phyloP scores from a whole-genome alignment of 2,329 filamentous ascomycete species.

The Phialemoniopsis sp. region DNA sequence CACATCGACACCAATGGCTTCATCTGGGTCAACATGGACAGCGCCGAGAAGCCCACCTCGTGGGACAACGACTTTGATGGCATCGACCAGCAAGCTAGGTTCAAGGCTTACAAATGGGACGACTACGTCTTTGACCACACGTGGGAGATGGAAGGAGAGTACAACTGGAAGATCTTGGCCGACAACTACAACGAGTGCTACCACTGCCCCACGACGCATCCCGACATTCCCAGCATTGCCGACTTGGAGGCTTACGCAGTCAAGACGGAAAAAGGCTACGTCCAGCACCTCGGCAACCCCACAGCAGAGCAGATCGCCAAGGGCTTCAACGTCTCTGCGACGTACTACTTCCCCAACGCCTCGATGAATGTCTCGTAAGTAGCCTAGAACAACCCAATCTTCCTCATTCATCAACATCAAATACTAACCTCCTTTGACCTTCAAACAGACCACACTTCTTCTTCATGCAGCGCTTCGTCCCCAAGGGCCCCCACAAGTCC shows the following conservation, averaged over 20 bases:
- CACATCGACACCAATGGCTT: slow-evolving; percentile 50
- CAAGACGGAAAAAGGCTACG: slow-evolving; percentile 40
- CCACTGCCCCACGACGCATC: slow-evolving; percentile 56
- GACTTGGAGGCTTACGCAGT: slow-evolving; percentile 53
- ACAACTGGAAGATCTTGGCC: slow-evolving; percentile 57
- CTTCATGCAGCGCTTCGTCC: slow-evolving; percentile 60
- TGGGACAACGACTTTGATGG: slow-evolving; percentile 50
- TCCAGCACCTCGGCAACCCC: slow-evolving; percentile 44
- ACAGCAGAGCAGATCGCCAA: slow-evolving; percentile 41
- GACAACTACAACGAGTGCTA: slow-evolving; percentile 68
- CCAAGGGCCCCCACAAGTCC: slow-evolving; percentile 42
- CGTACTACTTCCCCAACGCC: slow-evolving; percentile 47
- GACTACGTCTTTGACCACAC: slow-evolving; percentile 53
- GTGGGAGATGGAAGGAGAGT: slow-evolving; percentile 52
- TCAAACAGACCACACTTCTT: slow-evolving; percentile 52
- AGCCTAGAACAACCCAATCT: slow-evolving; percentile 2
- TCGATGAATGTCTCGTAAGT: slow-evolving; percentile 47
- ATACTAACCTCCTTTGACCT: not conserved
- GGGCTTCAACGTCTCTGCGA: slow-evolving; percentile 39
- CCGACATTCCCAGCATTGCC: slow-evolving; percentile 51
- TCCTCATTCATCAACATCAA: too few relatives aligned
- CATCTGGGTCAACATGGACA: slow-evolving; percentile 55
- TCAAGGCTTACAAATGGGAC: slow-evolving; percentile 41
- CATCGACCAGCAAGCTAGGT: slow-evolving; percentile 39
- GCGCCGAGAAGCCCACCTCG: slow-evolving; percentile 24